phyloP scores from a whole-genome alignment of 345 rosid genomes.

The Heritiera littoralis region DNA sequence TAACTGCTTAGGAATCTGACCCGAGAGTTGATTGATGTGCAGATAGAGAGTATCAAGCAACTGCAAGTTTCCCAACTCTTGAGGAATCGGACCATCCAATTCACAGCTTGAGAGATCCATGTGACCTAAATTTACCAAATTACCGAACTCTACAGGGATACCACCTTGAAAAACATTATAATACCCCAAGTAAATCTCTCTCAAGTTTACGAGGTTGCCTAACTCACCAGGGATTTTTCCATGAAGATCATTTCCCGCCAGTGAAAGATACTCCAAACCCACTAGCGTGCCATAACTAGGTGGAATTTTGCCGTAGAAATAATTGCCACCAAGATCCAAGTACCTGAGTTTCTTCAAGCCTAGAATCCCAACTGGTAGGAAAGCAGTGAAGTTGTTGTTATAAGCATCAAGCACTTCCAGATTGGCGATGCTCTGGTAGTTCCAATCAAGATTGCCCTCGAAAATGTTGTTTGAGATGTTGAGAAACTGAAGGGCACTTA shows the following conservation, averaged over 20 bases:
- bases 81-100: constrained; percentile 53
- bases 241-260: constrained; percentile 57
- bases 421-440: constrained; percentile 38
- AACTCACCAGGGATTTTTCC: constrained; percentile 56
- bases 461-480: constrained; percentile 62
- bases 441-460: constrained; percentile 50
- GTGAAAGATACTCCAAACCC: constrained; percentile 49
- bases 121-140: constrained; percentile 48
- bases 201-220: constrained; percentile 54
- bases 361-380: constrained; percentile 46
- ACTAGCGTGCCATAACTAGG: constrained; percentile 39
- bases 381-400: constrained; percentile 56
- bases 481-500: constrained; percentile 44
- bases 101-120: constrained; percentile 61
- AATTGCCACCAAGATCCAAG: constrained; percentile 72
- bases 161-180: constrained; percentile 58
- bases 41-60: constrained; percentile 56
- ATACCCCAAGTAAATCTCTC: constrained; percentile 60
- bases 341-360: constrained; percentile 40
- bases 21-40: constrained; percentile 50
- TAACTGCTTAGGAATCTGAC: constrained; percentile 51
- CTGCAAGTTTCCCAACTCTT: constrained; percentile 51
- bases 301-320: constrained; percentile 56
- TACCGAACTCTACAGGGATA: constrained; percentile 56
- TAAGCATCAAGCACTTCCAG: constrained; percentile 54